Conservation (phyloP, 768 basidiomycete species). For the Russula ochroleuca region DNA sequence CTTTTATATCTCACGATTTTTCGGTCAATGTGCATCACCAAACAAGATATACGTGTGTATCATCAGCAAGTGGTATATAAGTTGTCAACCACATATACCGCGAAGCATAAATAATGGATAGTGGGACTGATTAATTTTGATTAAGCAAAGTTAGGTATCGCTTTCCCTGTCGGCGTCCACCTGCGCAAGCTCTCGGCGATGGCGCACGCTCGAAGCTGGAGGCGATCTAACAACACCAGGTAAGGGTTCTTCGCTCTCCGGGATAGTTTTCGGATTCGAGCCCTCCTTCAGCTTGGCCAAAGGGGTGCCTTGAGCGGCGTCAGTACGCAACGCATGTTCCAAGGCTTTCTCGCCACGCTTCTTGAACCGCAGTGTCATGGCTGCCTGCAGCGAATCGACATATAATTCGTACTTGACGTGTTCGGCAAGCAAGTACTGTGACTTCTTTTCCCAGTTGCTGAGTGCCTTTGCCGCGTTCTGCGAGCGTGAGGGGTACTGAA, state of each 20-base stretch:
- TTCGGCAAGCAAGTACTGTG: constrained; percentile 83
- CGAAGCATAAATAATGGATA: constrained; percentile 7
- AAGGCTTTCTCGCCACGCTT: constrained; percentile 85
- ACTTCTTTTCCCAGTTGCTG: constrained; percentile 91
- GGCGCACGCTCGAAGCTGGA: background rate
- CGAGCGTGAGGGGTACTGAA: constrained; percentile 75
- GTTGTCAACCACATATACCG: constrained; percentile 5
- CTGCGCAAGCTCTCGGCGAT: constrained; percentile 23
- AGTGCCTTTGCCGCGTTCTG: constrained; percentile 70
- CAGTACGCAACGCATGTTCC: constrained; percentile 50
- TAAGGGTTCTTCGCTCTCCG: constrained; percentile 41
- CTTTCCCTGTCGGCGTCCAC: constrained; percentile 2
- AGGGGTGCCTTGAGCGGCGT: constrained; percentile 8
- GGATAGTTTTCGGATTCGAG: constrained; percentile 44
- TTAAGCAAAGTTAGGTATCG: background rate
- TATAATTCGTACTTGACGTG: constrained; percentile 96
- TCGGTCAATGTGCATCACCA: constrained; percentile 16
- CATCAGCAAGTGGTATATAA: constrained; percentile 26
- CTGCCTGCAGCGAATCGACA: constrained; percentile 80
- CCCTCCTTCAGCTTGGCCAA: constrained; percentile 41
- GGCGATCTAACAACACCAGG: background rate
- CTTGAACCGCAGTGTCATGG: constrained; percentile 80
- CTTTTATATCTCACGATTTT: background rate
- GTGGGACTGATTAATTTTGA: background rate
- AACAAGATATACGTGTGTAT: constrained; percentile 17